Percentiles rank a stretch among this genome's conserved stretches.
phyloP scores from a whole-genome alignment of 441 rosid genomes.

The Manihot esculenta region DNA sequence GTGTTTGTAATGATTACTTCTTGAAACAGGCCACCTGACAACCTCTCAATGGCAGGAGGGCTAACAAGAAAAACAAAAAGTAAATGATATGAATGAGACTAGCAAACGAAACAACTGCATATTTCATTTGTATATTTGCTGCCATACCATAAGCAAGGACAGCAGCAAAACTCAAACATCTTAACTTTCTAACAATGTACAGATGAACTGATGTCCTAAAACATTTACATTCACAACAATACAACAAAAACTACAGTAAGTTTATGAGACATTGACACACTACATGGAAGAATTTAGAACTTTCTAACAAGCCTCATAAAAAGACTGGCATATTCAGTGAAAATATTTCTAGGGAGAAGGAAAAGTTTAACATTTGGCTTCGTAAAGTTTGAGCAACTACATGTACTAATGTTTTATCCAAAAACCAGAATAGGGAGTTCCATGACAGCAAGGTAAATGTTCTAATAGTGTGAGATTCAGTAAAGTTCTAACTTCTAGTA shows the following conservation, averaged over 20 bases:
- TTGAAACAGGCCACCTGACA: conserved; percentile 81
- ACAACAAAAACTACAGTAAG: background rate
- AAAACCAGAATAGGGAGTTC: background rate
- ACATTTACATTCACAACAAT: background rate
- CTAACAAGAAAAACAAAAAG: conserved; percentile 28
- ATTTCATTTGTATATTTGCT: background rate
- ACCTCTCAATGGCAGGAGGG: conserved; percentile 84
- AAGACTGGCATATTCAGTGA: background rate
- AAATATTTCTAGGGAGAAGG: background rate
- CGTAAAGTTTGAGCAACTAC: background rate
- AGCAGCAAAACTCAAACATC: background rate
- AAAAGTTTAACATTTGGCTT: background rate
- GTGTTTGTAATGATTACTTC: conserved; percentile 89
- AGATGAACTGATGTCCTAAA: background rate
- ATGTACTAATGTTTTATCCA: background rate
- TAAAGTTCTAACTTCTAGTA: no score
- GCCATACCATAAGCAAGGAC: background rate
- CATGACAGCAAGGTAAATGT: no score
- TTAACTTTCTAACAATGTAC: background rate
- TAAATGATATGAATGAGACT: background rate
- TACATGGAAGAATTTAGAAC: background rate
- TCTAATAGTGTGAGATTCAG: no score
- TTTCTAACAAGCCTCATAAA: no score
- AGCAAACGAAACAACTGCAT: background rate
- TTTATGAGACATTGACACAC: background rate